These are phyloP conservation scores for Thalia dealbata DNA, from an alignment of 176 grass and related monocot species.

Conservation along the genomic window DNA sequence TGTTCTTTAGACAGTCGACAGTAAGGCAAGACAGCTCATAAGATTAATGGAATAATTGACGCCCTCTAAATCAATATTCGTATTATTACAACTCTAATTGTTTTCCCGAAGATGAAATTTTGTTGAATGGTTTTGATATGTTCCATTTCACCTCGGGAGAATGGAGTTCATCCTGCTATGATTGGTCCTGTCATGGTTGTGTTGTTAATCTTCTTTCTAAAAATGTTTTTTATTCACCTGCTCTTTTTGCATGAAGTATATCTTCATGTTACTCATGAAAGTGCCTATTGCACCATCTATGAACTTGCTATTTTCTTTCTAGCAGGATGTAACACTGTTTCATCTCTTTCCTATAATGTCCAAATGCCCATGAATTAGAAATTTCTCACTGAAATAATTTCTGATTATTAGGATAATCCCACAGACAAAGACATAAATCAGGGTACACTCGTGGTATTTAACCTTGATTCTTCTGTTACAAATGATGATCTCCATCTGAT, in stretches of 20 bases:
- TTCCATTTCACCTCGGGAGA: not conserved
- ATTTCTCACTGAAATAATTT: constrained; percentile 11
- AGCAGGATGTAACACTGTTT: not conserved
- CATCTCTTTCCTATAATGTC: constrained; percentile 1
- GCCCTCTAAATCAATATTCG: not conserved
- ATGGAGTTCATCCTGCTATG: not conserved
- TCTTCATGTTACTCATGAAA: not conserved
- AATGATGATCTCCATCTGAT: constrained; percentile 44
- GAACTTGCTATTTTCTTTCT: not conserved
- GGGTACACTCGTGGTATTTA: constrained; percentile 33
- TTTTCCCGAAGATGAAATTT: not conserved
- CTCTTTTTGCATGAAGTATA: not conserved
- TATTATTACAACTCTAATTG: not conserved
- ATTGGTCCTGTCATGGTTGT: not conserved
- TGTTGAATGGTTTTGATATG: not conserved
- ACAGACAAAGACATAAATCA: constrained; percentile 28
- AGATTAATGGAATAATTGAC: too few species aligned
- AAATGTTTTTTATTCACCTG: not conserved
- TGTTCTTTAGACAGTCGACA: too few species aligned
- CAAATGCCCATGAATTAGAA: not conserved
- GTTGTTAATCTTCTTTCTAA: not conserved
- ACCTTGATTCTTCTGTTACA: constrained; percentile 41
- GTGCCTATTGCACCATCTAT: not conserved
- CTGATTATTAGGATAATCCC: constrained; percentile 34
- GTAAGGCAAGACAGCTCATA: too few species aligned